Conservation (phyloP, 75 land plant genomes). For the Isoetes taiwanensis region DNA sequence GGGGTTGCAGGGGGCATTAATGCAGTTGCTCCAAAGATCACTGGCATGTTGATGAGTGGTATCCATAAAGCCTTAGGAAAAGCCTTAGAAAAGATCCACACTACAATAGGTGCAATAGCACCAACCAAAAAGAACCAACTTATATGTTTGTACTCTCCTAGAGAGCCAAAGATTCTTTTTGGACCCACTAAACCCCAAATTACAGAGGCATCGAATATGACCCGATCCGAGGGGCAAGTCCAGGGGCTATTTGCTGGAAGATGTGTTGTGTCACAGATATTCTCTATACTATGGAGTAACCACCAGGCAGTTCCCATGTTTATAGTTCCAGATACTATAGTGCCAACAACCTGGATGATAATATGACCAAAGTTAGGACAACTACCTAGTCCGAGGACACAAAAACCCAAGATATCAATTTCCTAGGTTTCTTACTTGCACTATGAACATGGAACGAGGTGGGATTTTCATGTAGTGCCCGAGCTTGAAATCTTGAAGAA, state of each 20-base stretch:
- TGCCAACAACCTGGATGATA: conserved; percentile 41
- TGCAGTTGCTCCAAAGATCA: conserved; percentile 35
- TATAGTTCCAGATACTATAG: conserved; percentile 20
- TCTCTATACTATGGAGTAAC: conserved; percentile 22
- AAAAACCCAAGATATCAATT: no score
- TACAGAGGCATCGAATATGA: conserved; percentile 30
- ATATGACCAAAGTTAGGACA: no score
- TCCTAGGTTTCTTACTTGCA: conserved; percentile 20
- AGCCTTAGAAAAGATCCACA: conserved; percentile 21
- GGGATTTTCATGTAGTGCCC: conserved; percentile 46
- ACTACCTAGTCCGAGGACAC: no score
- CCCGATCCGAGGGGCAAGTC: conserved; percentile 35
- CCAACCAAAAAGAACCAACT: conserved; percentile 53
- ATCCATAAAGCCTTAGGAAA: conserved; percentile 40
- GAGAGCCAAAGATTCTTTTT: conserved; percentile 33
- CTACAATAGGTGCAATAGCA: conserved; percentile 32
- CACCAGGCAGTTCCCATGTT: conserved; percentile 53
- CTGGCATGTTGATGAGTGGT: conserved; percentile 34
- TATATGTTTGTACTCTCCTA: conserved; percentile 24
- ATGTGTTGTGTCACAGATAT: conserved; percentile 25
- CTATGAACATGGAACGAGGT: conserved; percentile 84
- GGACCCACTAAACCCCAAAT: conserved; percentile 57
- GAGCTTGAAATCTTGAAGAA: conserved; percentile 67
- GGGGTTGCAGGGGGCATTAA: conserved; percentile 40
- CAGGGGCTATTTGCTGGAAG: conserved; percentile 33